Evolutionary conservation across 2,329 filamentous ascomycete species (phyloP).

Genomic region (Sphaerulina vaccinii): DNA sequence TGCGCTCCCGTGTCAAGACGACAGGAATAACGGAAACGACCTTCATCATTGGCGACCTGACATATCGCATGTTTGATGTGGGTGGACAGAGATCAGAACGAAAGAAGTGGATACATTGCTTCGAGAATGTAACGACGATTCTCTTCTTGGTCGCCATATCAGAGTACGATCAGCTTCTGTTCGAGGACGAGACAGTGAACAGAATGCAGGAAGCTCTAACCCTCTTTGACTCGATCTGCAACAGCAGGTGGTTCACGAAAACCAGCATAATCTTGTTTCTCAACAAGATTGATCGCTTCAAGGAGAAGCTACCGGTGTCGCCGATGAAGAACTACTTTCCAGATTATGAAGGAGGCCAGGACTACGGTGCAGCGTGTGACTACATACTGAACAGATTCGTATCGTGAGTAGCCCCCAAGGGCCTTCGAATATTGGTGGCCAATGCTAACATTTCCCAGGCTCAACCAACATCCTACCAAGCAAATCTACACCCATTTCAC

Average conservation of each 20-base stretch:
- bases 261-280: conserved; percentile 71
- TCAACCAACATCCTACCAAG: conserved; percentile 99
- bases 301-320: conserved; percentile 70
- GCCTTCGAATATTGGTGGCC: background rate
- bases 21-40: conserved; percentile 96
- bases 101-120: conserved; percentile 99
- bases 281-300: conserved; percentile 74
- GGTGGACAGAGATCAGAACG: conserved; percentile 93
- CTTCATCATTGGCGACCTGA: conserved; percentile 91
- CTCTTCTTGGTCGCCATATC: conserved; percentile 96
- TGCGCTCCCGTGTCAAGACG: conserved; percentile 94
- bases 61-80: conserved; percentile 96
- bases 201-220: conserved; percentile 72
- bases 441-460: conserved; percentile 36
- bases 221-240: conserved; percentile 70
- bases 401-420: conserved; percentile 33
- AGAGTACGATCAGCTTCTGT: conserved; percentile 92
- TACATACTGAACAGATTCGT: conserved; percentile 99
- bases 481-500: conserved; percentile 99
- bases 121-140: conserved; percentile 96
- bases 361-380: conserved; percentile 94
- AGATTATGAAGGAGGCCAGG: conserved; percentile 85
- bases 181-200: conserved; percentile 86
- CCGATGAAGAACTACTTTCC: conserved; percentile 76
- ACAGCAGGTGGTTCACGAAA: conserved; percentile 71